Evolutionary conservation across 1,284 basidiomycete genomes (phyloP), one percentile per base, ranked within the genome.

Genomic region (Phlebopus sp.): DNA sequence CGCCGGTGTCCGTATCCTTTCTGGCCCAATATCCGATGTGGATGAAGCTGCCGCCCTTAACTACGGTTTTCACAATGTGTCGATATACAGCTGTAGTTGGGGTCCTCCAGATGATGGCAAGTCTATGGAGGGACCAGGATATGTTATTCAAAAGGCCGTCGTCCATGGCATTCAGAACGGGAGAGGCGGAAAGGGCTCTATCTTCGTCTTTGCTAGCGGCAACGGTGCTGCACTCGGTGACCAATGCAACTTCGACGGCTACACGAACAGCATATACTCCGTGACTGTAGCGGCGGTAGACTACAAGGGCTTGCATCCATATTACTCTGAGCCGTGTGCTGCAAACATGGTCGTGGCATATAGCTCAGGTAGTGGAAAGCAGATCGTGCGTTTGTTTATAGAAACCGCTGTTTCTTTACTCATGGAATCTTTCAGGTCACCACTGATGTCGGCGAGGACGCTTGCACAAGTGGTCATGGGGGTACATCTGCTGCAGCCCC

Each of bases 191-290:
- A 93, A 91, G 62, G 97, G 97, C 2, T 93, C 88, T 36, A 76
- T 99, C 54, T 99, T 91, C 60, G 97, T 99, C 31, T 99, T 99
- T 67, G 97, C 97, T 1, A 95, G 93, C 50, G 97, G 97, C 1
- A 99, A 99, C 64, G 97, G 97, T 18, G 97, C 92, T 19, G 81
- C 82, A 3, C 78, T 79, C 44, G 92, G 90, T 27, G 97, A 99
- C 65, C 97, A 99, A 70, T 99, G 97, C 75, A 99, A 99, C 69
- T 99, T 99, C 66, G 97, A 99, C 59, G 97, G 97, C 5, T 99
- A 99, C 69, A 99, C 97, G 29, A 99, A 99, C 66, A 92, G 89
- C 56, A 97, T 98, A 55, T 98, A 94, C 71, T 93, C 90, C 5
- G 85, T 99, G 46, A 99, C 97, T 0, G 92, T 99, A 25, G 89